Conservation (phyloP, 352 stramenopile species). For the Pythium dissotocum region DNA sequence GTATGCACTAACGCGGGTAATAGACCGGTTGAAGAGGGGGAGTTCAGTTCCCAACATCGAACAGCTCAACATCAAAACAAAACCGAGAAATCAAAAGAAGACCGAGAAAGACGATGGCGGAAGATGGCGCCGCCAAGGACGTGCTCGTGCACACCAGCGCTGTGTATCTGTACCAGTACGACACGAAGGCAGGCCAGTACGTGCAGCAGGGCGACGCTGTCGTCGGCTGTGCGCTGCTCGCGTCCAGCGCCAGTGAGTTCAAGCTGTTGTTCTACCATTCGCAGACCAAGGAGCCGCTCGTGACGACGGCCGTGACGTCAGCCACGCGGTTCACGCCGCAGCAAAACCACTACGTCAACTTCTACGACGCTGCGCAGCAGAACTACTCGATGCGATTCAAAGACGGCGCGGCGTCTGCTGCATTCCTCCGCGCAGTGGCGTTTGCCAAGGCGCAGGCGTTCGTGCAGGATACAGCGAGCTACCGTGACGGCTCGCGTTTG, state of each 20-base stretch:
- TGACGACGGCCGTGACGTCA: conserved; percentile 44
- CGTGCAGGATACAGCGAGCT: conserved; percentile 20
- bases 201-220: conserved; percentile 57
- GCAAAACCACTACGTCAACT: conserved; percentile 76
- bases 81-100: background rate
- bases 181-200: conserved; percentile 50
- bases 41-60: background rate
- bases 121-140: conserved; percentile 23
- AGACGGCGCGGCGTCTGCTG: conserved; percentile 35
- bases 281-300: conserved; percentile 56
- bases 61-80: background rate
- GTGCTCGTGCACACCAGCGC: conserved; percentile 65
- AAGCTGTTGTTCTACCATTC: conserved; percentile 73
- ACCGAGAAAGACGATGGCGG: conserved; percentile 1
- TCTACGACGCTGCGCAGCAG: conserved; percentile 49
- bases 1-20: conserved; percentile 7
- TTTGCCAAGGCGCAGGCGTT: conserved; percentile 58
- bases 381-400: conserved; percentile 83
- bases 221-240: conserved; percentile 63
- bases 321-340: conserved; percentile 55
- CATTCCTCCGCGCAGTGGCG: conserved; percentile 54
- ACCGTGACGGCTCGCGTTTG: background rate
- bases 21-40: conserved; percentile 12
- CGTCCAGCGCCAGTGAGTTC: conserved; percentile 30
- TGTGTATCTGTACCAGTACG: conserved; percentile 75